Evolutionary conservation across 441 rosid species (phyloP).

Genomic region (Adansonia grandidieri): DNA sequence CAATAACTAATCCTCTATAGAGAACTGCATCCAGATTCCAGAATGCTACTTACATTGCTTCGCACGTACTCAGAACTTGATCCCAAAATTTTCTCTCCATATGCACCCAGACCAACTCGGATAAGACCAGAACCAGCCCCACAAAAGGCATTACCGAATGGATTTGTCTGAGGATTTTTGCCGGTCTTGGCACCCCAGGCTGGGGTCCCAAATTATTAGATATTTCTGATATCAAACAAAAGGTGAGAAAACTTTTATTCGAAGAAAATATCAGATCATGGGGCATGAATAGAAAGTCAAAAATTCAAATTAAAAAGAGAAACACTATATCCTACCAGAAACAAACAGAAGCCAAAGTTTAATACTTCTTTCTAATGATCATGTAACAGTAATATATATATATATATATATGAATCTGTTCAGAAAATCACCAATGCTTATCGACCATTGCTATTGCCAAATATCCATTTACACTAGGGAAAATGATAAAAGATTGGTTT

Average conservation of each 20-base stretch:
- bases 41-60: constrained; percentile 84
- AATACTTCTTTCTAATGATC: neutral
- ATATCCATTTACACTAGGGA: neutral
- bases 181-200: constrained; percentile 68
- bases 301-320: neutral
- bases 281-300: neutral
- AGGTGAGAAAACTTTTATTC: neutral
- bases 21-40: too few relatives aligned
- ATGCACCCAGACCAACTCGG: constrained; percentile 86
- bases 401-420: neutral
- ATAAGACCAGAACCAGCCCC: constrained; percentile 97
- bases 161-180: constrained; percentile 67
- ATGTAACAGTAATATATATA: too few relatives aligned
- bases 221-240: constrained; percentile 52
- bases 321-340: neutral
- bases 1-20: too few relatives aligned
- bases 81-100: constrained; percentile 85
- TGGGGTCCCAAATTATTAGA: constrained; percentile 68
- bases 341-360: neutral
- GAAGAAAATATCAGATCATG: neutral
- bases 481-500: neutral
- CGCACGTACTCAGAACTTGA: constrained; percentile 95
- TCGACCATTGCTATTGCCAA: neutral
- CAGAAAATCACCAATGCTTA: neutral
- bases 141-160: constrained; percentile 83